Evolutionary conservation across 2,329 filamentous ascomycete genomes (phyloP).

Genomic region (Scytalidium lignicola): DNA sequence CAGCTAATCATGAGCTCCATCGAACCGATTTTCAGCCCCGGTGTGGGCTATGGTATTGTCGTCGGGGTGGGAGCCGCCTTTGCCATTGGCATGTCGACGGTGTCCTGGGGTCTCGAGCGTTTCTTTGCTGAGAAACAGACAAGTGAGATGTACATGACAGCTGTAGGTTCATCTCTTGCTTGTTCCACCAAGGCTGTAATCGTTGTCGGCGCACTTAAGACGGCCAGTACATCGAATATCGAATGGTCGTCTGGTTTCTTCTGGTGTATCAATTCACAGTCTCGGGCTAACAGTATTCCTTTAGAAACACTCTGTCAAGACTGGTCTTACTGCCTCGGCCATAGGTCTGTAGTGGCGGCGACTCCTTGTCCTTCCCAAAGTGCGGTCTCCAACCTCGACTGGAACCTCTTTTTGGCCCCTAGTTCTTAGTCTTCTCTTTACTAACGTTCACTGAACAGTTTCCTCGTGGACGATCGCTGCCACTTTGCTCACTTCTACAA

Average conservation of each 20-base stretch:
- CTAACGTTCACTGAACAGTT: conserved; percentile 48
- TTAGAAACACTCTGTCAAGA: conserved; percentile 41
- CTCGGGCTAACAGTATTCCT: not conserved
- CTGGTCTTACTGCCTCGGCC: conserved; percentile 47
- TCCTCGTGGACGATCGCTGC: conserved; percentile 73
- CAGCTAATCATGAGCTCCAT: not conserved
- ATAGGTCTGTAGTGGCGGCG: conserved; percentile 25
- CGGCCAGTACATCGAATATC: too few relatives aligned
- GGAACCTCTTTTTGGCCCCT: not conserved
- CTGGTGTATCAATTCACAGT: not conserved
- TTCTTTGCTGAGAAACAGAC: conserved; percentile 9
- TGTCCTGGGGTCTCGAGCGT: conserved; percentile 1
- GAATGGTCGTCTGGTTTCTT: too few relatives aligned
- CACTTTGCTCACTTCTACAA: conserved; percentile 53
- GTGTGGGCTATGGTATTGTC: conserved; percentile 37
- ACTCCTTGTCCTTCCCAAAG: not conserved
- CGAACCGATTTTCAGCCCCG: conserved; percentile 21
- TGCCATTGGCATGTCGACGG: conserved; percentile 35
- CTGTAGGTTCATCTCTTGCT: conserved; percentile 9
- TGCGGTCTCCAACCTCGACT: not conserved
- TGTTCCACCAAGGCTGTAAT: not conserved
- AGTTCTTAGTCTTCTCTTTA: not conserved
- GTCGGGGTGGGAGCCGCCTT: conserved; percentile 35
- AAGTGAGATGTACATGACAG: conserved; percentile 46
- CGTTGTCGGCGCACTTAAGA: conserved; percentile 32